Evolutionary conservation across 1,139 yeast species (phyloP), one percentile per base, ranked within the genome.

Genomic region (Geotrichum macrosporum): DNA sequence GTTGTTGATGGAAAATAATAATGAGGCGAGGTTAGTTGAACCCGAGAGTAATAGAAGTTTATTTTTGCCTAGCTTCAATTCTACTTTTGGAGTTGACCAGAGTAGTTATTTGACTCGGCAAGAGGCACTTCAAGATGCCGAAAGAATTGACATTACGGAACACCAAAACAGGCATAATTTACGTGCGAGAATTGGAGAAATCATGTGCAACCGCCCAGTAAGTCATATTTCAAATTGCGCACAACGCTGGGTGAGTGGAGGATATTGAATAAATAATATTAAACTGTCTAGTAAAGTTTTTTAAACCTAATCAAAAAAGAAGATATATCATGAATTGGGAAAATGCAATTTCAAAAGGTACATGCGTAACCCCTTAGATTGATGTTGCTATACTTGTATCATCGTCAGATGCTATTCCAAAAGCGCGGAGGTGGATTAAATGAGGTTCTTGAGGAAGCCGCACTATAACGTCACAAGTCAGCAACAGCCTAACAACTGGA

Each of bases 141-240:
- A 42, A 19, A 42, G 18, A 18, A 36, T 42, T 30, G 39, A 35
- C 29, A 42, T 42, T 27, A 36, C 39, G 16, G 45, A 42, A 24
- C 39, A 42, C 18, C 39, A 42, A 21, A 35, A 21, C 22, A 30
- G 42, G n/a, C 42, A 30, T 30, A 34, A 39, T n/a, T 10, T 30
- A n/a, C 24, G 42, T 8, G 20, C 27, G 2, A 31, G 24, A 8
- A 39, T 39, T 30, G 42, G 42, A 1, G n/a, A 39, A 21, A 6
- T 39, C 10, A 26, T 39, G 4, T 13, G 35, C 8, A 39, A 24
- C 30, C 35, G 42, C 2, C 21, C n/a, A n/a, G 34, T 30, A n/a
- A 20, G 16, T 34, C 42, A 39, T 18, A 39, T 39, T 21, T 18
- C 31, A 24, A 36, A 36, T 29, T 5, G n/a, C 13, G 15, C 20